A percentile compares a stretch with the other conserved stretches of the same genome.
phyloP scores from a whole-genome alignment of 352 stramenopile species.

The Globisporangium rhizosaccharum region DNA sequence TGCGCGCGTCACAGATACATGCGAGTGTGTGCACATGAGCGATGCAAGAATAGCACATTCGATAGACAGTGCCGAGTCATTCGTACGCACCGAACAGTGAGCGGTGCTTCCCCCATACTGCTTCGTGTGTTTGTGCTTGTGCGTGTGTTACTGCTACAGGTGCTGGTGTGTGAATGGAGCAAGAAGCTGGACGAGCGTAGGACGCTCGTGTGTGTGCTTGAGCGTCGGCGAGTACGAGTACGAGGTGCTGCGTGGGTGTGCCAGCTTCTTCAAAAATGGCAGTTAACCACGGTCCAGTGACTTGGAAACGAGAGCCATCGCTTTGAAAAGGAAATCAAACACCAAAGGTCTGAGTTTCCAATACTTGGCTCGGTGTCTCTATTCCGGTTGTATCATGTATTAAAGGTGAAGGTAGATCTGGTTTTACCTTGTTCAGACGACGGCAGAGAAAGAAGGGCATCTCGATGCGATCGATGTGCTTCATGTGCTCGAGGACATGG shows the following conservation, averaged over 20 bases:
- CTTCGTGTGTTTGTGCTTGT: background rate
- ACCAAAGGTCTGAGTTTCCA: too few species aligned
- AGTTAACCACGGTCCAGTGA: too few species aligned
- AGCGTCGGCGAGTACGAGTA: background rate
- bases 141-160: background rate
- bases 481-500: too few species aligned
- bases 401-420: too few species aligned
- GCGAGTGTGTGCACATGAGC: background rate
- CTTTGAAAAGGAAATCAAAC: too few species aligned
- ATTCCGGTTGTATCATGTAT: background rate
- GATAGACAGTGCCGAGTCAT: background rate
- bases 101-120: background rate
- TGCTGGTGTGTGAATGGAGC: background rate
- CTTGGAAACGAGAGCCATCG: too few species aligned
- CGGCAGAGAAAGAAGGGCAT: too few species aligned
- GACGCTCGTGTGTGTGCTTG: background rate
- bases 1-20: background rate
- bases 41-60: too few species aligned
- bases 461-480: too few species aligned
- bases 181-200: background rate
- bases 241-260: too few species aligned
- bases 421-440: too few species aligned
- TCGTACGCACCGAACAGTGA: constrained; percentile 5
- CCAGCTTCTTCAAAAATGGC: too few species aligned
- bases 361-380: background rate